Percentiles rank a stretch among this genome's conserved stretches.
Evolutionary conservation across 805 yeast genomes (phyloP).

Genomic region (Ogataea pilisensis): DNA sequence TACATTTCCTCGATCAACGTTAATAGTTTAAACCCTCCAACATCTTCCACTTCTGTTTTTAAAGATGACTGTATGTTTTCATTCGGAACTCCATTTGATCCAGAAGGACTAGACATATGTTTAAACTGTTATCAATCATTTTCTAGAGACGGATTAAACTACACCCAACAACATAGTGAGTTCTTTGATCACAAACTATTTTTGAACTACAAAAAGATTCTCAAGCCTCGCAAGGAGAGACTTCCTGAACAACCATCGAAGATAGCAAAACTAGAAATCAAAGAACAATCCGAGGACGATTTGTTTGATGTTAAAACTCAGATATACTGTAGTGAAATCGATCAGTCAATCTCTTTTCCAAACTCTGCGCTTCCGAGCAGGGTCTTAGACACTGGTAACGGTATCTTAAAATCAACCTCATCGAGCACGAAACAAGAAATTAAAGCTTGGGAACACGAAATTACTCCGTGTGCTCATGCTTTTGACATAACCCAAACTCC

Average conservation of each 20-base stretch:
- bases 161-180: slow-evolving; percentile 53
- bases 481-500: slow-evolving; percentile 43
- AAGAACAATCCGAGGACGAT: slow-evolving; percentile 59
- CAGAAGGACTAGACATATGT: slow-evolving; percentile 69
- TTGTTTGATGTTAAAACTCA: slow-evolving; percentile 44
- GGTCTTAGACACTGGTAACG: slow-evolving; percentile 34
- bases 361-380: slow-evolving; percentile 26
- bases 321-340: slow-evolving; percentile 37
- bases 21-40: slow-evolving; percentile 19
- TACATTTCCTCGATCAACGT: slow-evolving; percentile 16
- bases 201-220: slow-evolving; percentile 53
- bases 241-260: slow-evolving; percentile 36
- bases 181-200: slow-evolving; percentile 51
- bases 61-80: slow-evolving; percentile 92
- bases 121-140: slow-evolving; percentile 70
- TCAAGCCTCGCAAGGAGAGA: slow-evolving; percentile 38
- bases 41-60: slow-evolving; percentile 43
- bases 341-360: slow-evolving; percentile 27
- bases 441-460: slow-evolving; percentile 89
- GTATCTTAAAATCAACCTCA: slow-evolving; percentile 54
- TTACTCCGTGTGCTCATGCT: slow-evolving; percentile 76
- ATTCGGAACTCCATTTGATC: slow-evolving; percentile 60
- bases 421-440: slow-evolving; percentile 61
- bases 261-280: slow-evolving; percentile 63
- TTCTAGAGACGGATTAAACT: slow-evolving; percentile 43